Conservation (phyloP, 768 basidiomycete species). For the Tulasnella sp. region DNA sequence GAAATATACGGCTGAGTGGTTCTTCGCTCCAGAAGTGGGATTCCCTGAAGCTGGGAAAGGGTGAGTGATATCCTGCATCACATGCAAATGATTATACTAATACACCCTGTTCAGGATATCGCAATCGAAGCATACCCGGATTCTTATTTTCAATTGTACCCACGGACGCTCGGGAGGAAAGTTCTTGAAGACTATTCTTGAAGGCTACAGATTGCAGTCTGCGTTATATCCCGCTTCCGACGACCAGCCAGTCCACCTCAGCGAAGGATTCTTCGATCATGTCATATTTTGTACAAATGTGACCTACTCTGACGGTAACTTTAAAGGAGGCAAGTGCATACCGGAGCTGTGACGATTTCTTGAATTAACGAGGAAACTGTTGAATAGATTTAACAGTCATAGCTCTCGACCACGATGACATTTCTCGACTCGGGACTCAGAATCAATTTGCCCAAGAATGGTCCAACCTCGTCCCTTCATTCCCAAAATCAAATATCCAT, state of each 20-base stretch:
- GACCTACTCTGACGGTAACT: constrained; percentile 79
- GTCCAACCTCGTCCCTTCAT: constrained; percentile 47
- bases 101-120: not conserved
- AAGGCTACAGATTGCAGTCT: constrained; percentile 39
- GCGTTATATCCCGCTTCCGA: not conserved
- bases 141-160: constrained; percentile 92
- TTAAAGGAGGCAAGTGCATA: constrained; percentile 77
- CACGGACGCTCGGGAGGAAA: constrained; percentile 66
- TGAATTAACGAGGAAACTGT: no score
- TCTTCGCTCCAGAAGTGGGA: constrained; percentile 46
- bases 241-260: constrained; percentile 26
- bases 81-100: not conserved
- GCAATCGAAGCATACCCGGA: constrained; percentile 28
- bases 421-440: constrained; percentile 59
- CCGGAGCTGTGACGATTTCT: not conserved
- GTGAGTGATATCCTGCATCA: constrained; percentile 2
- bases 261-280: constrained; percentile 52
- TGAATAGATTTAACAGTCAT: constrained; percentile 61
- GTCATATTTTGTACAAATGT: constrained; percentile 95
- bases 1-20: constrained; percentile 80
- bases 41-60: constrained; percentile 23
- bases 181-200: constrained; percentile 51
- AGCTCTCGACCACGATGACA: constrained; percentile 47
- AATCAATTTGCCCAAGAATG: constrained; percentile 63
- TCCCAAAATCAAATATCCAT: constrained; percentile 49